phyloP scores from a whole-genome alignment of 2,329 filamentous ascomycete genomes.

The Colletotrichum camelliae region DNA sequence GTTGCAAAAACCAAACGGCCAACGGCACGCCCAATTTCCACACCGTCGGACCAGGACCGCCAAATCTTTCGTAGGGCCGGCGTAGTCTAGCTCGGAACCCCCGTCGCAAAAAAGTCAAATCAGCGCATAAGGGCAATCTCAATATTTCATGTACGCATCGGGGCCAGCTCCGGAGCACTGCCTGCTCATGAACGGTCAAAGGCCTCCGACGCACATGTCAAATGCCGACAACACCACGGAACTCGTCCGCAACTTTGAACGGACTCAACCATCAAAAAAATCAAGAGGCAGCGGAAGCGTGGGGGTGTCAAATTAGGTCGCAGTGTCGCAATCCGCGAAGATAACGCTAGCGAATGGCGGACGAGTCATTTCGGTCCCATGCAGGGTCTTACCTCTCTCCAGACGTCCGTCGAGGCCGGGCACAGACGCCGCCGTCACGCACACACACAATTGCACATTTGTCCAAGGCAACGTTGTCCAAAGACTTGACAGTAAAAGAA shows the following conservation, averaged over 20 bases:
- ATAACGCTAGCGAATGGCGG: background rate
- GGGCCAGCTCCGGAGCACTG: background rate
- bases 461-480: background rate
- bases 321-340: background rate
- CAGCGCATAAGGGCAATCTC: background rate
- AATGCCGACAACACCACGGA: background rate
- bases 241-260: background rate
- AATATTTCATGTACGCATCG: background rate
- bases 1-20: background rate
- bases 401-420: background rate
- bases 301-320: background rate
- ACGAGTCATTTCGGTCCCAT: background rate
- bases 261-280: background rate
- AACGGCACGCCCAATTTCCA: background rate
- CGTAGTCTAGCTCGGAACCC: background rate
- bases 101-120: background rate
- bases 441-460: background rate
- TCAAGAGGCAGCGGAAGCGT: background rate
- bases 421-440: background rate
- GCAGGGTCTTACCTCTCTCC: background rate
- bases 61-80: background rate
- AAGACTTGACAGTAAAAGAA: conserved; percentile 10
- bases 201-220: background rate
- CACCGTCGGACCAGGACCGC: background rate
- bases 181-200: background rate